Base-by-base conservation (phyloP, 148 eudicot species). In the Fagopyrum homotropicum region DNA sequence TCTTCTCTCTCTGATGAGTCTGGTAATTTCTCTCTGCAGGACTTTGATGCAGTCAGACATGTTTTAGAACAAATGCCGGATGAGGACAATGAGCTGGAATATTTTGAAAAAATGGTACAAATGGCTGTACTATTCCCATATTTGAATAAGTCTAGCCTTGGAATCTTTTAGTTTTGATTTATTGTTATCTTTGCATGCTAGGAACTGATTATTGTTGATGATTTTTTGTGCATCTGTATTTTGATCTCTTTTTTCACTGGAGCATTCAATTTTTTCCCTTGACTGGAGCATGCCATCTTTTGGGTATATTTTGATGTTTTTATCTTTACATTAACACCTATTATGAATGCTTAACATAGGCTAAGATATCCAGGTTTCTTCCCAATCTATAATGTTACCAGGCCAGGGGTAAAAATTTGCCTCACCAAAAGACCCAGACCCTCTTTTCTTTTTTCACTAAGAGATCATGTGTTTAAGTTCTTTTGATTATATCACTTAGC, bases 31-130 rank as follows among this genome's bases (percentile, higher is more conserved):
- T 75, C 47, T 75, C 35, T 77, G 68, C 85, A 94, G 98, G 87
- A 86, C 16, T 95, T 95, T 85, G 98, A 95, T 85, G 92, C 98
- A 16, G 83, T 95, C 22, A 82, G 85, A 79, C 81, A 92, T 75
- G 77, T 86, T 64, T 73, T 95, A 50, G 86, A 86, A 78, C 84
- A 88, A 77, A 80, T 86, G 69, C 97, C 96, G 46, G 70, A 83
- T 9, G 97, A 91, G 72, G 97, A 90, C 80, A 85, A 80, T 79
- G 97, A 90, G 71, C 40, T 83, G 73, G 88, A 89, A 74, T 89
- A 90, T 73, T 89, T 89, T 68, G 97, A 95, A 83, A 83, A 86
- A 76, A 87, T 90, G 97, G 98, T 95, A 76, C 8, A 14, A 8
- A 14, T 66, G 45, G 47, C 47, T 66, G 47, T 66, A 8, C 46